phyloP scores from a whole-genome alignment of 129 eudicot genomes.

The Artemisia argyi region DNA sequence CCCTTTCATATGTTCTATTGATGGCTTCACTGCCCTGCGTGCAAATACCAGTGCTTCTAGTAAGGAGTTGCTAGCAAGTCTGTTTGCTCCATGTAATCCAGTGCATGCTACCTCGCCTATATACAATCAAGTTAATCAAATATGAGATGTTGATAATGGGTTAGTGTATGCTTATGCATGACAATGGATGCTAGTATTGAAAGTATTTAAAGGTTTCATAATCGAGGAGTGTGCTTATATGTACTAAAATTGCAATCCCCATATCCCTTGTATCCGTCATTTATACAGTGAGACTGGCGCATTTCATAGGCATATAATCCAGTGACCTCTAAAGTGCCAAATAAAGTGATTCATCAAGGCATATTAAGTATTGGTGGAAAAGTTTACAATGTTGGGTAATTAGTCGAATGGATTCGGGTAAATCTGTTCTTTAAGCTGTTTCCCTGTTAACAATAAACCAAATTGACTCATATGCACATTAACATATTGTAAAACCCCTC shows the following conservation, averaged over 20 bases:
- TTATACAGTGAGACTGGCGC: no score
- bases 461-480: no score
- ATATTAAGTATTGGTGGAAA: no score
- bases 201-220: neutral
- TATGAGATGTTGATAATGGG: constrained; percentile 10
- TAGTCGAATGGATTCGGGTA: no score
- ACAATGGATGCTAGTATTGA: neutral
- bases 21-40: constrained; percentile 81
- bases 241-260: neutral
- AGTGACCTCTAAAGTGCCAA: no score
- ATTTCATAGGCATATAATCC: no score
- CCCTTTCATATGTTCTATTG: constrained; percentile 75
- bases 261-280: no score
- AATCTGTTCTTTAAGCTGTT: no score
- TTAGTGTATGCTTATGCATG: neutral
- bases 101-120: constrained; percentile 97
- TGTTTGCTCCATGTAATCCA: constrained; percentile 92
- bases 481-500: no score
- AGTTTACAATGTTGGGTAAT: no score
- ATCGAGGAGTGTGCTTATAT: neutral
- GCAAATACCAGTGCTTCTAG: constrained; percentile 98
- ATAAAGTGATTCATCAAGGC: no score
- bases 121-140: constrained; percentile 18
- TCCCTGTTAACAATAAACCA: no score
- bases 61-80: constrained; percentile 94